phyloP scores from a whole-genome alignment of 192 early-diverging fungal genomes.

The Dissophora globulifera region DNA sequence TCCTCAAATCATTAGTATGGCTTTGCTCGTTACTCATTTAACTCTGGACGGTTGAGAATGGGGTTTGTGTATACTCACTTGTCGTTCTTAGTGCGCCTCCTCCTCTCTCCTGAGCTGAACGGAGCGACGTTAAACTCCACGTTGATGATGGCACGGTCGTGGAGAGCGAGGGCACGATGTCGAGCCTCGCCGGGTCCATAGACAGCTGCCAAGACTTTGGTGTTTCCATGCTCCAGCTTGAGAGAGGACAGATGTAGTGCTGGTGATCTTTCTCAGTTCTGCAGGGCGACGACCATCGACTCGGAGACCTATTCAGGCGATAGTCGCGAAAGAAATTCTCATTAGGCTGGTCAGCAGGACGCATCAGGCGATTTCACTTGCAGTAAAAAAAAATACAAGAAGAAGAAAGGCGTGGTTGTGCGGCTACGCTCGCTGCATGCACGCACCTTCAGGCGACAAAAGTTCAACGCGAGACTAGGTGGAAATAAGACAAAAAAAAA shows the following conservation, averaged over 20 bases:
- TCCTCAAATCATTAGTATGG: too few species aligned
- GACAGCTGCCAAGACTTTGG: conserved; percentile 89
- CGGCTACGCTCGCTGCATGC: too few species aligned
- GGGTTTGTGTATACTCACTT: conserved; percentile 65
- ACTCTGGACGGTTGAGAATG: too few species aligned
- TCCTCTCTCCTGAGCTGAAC: conserved; percentile 90
- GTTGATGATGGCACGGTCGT: conserved; percentile 82
- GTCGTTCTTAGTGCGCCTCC: conserved; percentile 85
- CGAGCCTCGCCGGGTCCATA: conserved; percentile 93
- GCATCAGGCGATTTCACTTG: too few species aligned
- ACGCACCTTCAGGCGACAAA: conserved; percentile 56
- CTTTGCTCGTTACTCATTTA: too few species aligned
- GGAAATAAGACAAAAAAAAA: too few species aligned
- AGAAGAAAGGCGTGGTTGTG: too few species aligned
- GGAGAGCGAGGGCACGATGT: conserved; percentile 60
- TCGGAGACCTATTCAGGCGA: conserved; percentile 90
- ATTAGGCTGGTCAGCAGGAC: too few species aligned
- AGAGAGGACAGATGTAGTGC: conserved; percentile 79
- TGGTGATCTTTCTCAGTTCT: conserved; percentile 87
- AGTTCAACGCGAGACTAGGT: conserved; percentile 62
- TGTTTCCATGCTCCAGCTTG: conserved; percentile 96
- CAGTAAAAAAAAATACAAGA: too few species aligned
- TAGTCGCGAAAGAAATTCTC: too few species aligned
- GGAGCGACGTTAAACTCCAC: conserved; percentile 94
- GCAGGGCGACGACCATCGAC: conserved; percentile 90